phyloP scores from a whole-genome alignment of 257 asterid species.

The Penstemon davidsonii region DNA sequence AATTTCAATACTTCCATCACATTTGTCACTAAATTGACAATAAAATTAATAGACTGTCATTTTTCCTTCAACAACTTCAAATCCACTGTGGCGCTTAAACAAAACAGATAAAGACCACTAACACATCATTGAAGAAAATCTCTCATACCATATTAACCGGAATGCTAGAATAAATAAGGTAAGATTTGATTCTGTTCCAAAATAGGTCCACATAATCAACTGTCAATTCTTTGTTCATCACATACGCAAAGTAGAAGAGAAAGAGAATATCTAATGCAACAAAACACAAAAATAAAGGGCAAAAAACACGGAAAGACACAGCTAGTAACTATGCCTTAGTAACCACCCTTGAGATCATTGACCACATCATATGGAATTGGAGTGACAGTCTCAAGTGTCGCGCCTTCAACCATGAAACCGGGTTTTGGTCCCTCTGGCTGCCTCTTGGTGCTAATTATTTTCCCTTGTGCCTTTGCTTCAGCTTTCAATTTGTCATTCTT shows the following conservation, averaged over 20 bases:
- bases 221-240: constrained; percentile 20
- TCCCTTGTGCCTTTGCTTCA: constrained; percentile 71
- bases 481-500: constrained; percentile 69
- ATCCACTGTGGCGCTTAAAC: neutral
- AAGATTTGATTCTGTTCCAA: constrained; percentile 23
- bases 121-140: neutral
- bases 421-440: constrained; percentile 83
- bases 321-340: constrained; percentile 29
- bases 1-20: no score
- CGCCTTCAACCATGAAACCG: constrained; percentile 78
- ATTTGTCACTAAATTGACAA: no score
- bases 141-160: neutral
- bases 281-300: neutral
- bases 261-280: constrained; percentile 24
- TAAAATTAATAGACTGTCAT: no score
- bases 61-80: no score
- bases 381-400: constrained; percentile 77
- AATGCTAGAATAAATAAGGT: neutral
- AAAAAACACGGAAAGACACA: constrained; percentile 7
- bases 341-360: constrained; percentile 95
- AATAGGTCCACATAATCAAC: constrained; percentile 21
- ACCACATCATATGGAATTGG: constrained; percentile 93
- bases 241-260: neutral
- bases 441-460: constrained; percentile 73
- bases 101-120: neutral